phyloP scores from a whole-genome alignment of 805 yeast genomes.

The Cyberlindnera saturnus region DNA sequence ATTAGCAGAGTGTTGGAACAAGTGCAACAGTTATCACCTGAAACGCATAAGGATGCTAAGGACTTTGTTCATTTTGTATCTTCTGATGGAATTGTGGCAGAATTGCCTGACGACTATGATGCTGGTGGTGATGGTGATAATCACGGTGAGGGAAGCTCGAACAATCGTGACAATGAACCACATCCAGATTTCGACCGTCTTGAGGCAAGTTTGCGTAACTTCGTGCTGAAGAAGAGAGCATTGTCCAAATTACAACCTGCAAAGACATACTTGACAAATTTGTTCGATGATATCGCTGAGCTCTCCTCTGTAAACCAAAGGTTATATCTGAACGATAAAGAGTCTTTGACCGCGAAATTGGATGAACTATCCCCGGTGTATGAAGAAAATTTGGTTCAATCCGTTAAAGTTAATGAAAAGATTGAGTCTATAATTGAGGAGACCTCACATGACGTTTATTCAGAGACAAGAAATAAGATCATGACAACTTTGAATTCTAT shows the following conservation, averaged over 20 bases:
- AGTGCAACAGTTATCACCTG: slow-evolving; percentile 80
- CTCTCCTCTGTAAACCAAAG: slow-evolving; percentile 59
- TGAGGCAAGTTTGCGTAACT: slow-evolving; percentile 79
- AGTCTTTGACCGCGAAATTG: slow-evolving; percentile 42
- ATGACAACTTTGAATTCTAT: slow-evolving; percentile 42
- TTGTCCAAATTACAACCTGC: slow-evolving; percentile 89
- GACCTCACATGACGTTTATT: slow-evolving; percentile 52
- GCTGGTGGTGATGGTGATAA: slow-evolving; percentile 28
- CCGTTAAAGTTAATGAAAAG: slow-evolving; percentile 48
- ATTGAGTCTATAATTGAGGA: slow-evolving; percentile 61
- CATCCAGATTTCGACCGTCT: slow-evolving; percentile 72
- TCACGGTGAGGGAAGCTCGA: slow-evolving; percentile 29
- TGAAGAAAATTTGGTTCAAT: slow-evolving; percentile 44
- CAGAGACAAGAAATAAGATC: slow-evolving; percentile 50
- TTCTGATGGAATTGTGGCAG: slow-evolving; percentile 41
- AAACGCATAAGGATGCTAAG: slow-evolving; percentile 78
- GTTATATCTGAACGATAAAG: slow-evolving; percentile 45
- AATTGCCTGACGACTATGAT: slow-evolving; percentile 30
- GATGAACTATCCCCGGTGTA: slow-evolving; percentile 58
- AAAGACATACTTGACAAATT: slow-evolving; percentile 70
- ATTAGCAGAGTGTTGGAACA: slow-evolving; percentile 73
- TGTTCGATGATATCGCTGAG: slow-evolving; percentile 56
- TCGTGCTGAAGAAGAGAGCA: slow-evolving; percentile 84
- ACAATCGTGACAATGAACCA: slow-evolving; percentile 21
- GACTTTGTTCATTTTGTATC: slow-evolving; percentile 93